phyloP scores from a whole-genome alignment of 352 stramenopile genomes.

The Globisporangium splendens region DNA sequence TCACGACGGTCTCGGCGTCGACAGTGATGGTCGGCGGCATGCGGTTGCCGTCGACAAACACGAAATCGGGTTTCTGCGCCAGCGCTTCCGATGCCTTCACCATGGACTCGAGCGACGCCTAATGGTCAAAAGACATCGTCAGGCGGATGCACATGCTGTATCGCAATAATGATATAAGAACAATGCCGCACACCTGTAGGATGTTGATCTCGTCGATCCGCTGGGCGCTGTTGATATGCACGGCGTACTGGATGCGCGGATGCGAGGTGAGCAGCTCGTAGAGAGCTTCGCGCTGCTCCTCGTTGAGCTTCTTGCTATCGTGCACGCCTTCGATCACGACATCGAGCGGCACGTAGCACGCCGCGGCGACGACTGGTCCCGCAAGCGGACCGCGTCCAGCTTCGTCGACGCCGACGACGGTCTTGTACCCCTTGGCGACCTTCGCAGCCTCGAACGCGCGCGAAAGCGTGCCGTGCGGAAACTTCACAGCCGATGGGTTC shows the following conservation, averaged over 20 bases:
- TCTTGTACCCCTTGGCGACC: conserved; percentile 48
- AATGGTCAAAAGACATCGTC: background rate
- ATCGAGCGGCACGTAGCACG: conserved; percentile 68
- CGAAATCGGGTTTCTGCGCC: conserved; percentile 59
- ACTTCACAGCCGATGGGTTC: conserved; percentile 14
- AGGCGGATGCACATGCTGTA: background rate
- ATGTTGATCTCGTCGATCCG: conserved; percentile 99
- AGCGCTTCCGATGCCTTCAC: conserved; percentile 78
- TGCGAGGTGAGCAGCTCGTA: conserved; percentile 86
- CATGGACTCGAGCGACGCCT: conserved; percentile 96
- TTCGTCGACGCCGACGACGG: conserved; percentile 95
- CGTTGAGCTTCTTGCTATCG: conserved; percentile 96
- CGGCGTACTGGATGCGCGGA: conserved; percentile 81
- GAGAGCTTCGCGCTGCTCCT: conserved; percentile 90
- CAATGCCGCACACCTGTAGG: conserved; percentile 59
- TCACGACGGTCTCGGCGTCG: conserved; percentile 89
- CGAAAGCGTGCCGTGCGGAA: conserved; percentile 52
- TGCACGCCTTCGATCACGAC: conserved; percentile 85
- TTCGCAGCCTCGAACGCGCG: conserved; percentile 51
- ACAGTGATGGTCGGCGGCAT: conserved; percentile 87
- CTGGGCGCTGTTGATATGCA: conserved; percentile 69
- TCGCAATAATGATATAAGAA: no score
- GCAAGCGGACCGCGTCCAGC: conserved; percentile 94
- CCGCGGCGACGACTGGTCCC: conserved; percentile 83
- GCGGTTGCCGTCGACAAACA: conserved; percentile 96